Base-by-base conservation (phyloP, 768 basidiomycete species). In the Sarcodon aspratus region DNA sequence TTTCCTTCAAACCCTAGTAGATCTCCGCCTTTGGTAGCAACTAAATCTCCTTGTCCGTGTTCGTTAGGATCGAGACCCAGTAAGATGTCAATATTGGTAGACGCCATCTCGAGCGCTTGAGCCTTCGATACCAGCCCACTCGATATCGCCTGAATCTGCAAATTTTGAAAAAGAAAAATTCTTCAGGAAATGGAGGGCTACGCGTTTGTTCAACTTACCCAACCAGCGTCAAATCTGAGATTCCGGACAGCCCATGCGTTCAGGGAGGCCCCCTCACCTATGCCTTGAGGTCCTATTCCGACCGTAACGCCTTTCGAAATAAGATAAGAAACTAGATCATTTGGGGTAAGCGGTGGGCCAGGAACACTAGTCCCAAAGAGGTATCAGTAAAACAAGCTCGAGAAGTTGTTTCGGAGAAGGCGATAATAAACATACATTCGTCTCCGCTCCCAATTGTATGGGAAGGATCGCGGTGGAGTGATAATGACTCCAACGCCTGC, bases 401-500 rank as follows among this genome's bases (percentile, higher is more conserved):
- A 15, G 34, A 43, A 44, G 38, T 32, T 33, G 12, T n/a, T 40
- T 44, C 33, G 27, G 38, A 33, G 17, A 21, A 11, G 12, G 13
- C 6, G 9, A 40, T 40, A n/a, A 32, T 17, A 7, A 7, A 55
- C 79, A 55, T 55, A 82, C 82, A 82, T 74, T 49, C 86, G 67
- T 44, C 75, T 69, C 38, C 69, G 59, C 47, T 85, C 79, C 88
- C 88, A 92, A 3, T 63, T 63, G 3, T 49, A 53, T 0, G 87
- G 85, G 65, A 72, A 84, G 0, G 83, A 77, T 37, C 86, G 66
- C 2, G 79, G 68, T 0, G 78, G 61, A 0, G 74, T 69, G 21
- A 92, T 66, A 27, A 93, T 74, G n/a, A 91, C 83, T 36, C 82
- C 81, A 3, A 92, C 74, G 8, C 70, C 68, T 1, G 82, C 81